phyloP scores from a whole-genome alignment of 2,329 filamentous ascomycete species.

The Penicillium sp. region DNA sequence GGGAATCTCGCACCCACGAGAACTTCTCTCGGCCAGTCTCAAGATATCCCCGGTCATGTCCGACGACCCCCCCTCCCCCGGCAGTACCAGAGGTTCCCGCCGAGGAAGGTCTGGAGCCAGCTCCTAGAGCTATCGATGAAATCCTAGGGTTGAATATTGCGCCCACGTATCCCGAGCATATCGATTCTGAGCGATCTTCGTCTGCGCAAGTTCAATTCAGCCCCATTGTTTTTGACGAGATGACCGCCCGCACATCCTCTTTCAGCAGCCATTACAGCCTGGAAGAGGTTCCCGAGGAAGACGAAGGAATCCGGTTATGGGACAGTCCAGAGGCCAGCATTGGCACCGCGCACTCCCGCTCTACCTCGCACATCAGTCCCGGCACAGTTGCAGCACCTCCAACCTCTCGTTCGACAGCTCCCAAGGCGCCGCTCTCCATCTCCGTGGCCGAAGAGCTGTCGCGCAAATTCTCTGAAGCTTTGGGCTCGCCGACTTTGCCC shows the following conservation, averaged over 20 bases:
- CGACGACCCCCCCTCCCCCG: conserved; percentile 46
- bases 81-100: conserved; percentile 40
- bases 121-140: conserved; percentile 46
- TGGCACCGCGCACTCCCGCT: conserved; percentile 23
- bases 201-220: conserved; percentile 46
- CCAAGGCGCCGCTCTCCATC: conserved; percentile 38
- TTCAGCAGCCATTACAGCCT: conserved; percentile 47
- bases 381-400: conserved; percentile 13
- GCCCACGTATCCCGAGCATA: conserved; percentile 38
- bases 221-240: conserved; percentile 47
- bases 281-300: conserved; percentile 52
- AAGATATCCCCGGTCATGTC: conserved; percentile 45
- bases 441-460: conserved; percentile 38
- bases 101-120: conserved; percentile 38
- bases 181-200: conserved; percentile 29
- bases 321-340: conserved; percentile 35
- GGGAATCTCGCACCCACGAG: conserved; percentile 50
- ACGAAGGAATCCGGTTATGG: conserved; percentile 42
- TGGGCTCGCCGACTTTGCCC: conserved; percentile 48
- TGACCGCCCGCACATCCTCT: conserved; percentile 44
- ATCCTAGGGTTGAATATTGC: conserved; percentile 41
- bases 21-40: conserved; percentile 60
- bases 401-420: conserved; percentile 13
- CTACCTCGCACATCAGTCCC: conserved; percentile 25
- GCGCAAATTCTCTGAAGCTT: conserved; percentile 50